Percentiles rank a stretch among this genome's conserved stretches.
Evolutionary conservation across 177 flowering plant genomes (phyloP).

Genomic region (Vitis hybrid): DNA sequence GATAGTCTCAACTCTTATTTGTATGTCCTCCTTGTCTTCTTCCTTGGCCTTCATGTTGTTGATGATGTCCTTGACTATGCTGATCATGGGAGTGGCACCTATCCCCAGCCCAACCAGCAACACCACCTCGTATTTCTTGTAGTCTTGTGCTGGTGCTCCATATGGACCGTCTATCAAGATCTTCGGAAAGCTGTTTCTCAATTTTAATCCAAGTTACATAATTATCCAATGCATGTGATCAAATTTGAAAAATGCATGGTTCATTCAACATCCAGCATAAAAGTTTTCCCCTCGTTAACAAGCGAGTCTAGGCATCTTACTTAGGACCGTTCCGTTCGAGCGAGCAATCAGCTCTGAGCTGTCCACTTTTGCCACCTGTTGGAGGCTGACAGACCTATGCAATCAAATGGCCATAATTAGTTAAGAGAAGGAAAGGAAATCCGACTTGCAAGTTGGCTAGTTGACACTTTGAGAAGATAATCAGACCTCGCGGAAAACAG

Average conservation of each 20-base stretch:
- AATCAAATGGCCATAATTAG: background rate
- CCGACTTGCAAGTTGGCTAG: too few species aligned
- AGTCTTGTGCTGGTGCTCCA: constrained; percentile 78
- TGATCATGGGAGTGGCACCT: constrained; percentile 73
- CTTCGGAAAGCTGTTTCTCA: constrained; percentile 42
- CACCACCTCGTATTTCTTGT: constrained; percentile 64
- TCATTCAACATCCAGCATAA: background rate
- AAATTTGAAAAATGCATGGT: too few species aligned
- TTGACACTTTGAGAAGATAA: too few species aligned
- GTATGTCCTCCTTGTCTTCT: constrained; percentile 17
- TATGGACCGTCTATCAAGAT: constrained; percentile 67
- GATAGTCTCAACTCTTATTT: background rate
- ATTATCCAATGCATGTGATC: too few species aligned
- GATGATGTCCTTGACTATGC: constrained; percentile 62
- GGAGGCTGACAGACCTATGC: constrained; percentile 62
- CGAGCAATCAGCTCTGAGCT: constrained; percentile 55
- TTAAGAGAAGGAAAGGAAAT: too few species aligned
- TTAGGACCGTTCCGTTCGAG: constrained; percentile 44
- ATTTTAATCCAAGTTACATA: too few species aligned
- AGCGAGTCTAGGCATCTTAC: constrained; percentile 26
- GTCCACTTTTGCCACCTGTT: constrained; percentile 59
- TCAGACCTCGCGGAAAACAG: constrained; percentile 25
- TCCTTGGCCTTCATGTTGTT: constrained; percentile 45
- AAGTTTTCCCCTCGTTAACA: too few species aligned
- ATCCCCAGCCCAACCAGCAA: constrained; percentile 64